A percentile compares a stretch with the other conserved stretches of the same genome.
Evolutionary conservation across 2,329 filamentous ascomycete species (phyloP).

Genomic region (Stachybotrys chlorohalonatus): DNA sequence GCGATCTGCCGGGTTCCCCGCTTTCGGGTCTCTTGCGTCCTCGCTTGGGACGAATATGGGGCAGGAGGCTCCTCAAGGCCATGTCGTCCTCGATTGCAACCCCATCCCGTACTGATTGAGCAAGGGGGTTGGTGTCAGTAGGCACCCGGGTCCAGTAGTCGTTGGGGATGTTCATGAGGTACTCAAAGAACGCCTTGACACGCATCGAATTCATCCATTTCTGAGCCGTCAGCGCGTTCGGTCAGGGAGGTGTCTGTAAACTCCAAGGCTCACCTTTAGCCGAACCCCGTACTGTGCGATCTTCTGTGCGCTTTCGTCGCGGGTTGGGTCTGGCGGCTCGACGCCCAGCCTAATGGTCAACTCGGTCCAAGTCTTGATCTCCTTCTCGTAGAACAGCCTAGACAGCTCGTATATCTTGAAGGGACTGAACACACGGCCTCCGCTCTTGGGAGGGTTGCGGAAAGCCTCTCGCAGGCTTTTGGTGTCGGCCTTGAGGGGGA

Average conservation of each 20-base stretch:
- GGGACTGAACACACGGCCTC: conserved; percentile 76
- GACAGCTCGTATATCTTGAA: conserved; percentile 73
- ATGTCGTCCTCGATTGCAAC: conserved; percentile 83
- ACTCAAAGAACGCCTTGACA: conserved; percentile 90
- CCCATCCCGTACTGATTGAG: conserved; percentile 63
- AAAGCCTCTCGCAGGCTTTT: conserved; percentile 66
- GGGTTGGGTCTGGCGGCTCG: conserved; percentile 69
- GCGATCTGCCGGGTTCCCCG: conserved; percentile 38
- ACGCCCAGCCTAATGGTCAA: conserved; percentile 81
- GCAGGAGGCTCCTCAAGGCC: conserved; percentile 73
- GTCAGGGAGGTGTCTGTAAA: conserved; percentile 1
- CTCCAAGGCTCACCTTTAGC: conserved; percentile 56
- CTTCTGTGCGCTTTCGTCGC: conserved; percentile 85
- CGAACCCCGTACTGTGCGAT: conserved; percentile 91
- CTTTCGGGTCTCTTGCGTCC: conserved; percentile 57
- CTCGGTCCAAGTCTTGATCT: conserved; percentile 90
- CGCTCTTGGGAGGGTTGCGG: conserved; percentile 71
- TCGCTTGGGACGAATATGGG: conserved; percentile 59
- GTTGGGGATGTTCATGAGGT: conserved; percentile 68
- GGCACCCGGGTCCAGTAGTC: conserved; percentile 75
- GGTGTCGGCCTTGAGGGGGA: conserved; percentile 59
- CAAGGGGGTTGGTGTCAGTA: conserved; percentile 49
- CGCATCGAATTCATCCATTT: conserved; percentile 98
- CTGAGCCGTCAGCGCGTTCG: conserved; percentile 27
- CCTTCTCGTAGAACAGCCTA: conserved; percentile 65